A percentile compares a stretch with the other conserved stretches of the same genome.
Evolutionary conservation across 1,139 yeast genomes (phyloP).

Genomic region (Taphrina communis): DNA sequence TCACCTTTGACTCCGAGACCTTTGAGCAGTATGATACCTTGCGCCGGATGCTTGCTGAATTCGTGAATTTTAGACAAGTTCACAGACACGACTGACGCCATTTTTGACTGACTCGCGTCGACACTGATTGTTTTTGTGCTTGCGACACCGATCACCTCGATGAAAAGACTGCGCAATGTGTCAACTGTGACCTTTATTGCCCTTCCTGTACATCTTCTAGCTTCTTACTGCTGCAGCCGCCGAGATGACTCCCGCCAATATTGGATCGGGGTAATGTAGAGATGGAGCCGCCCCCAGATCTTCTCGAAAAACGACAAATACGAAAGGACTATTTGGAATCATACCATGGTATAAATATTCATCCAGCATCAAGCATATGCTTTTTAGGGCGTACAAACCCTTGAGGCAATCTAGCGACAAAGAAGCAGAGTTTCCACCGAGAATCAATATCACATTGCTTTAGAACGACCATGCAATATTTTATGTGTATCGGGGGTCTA

Average conservation of each 20-base stretch:
- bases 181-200: neutral
- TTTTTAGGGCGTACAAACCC: too few species aligned
- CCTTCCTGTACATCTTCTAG: neutral
- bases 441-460: too few species aligned
- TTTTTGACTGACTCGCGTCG: neutral
- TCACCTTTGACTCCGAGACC: constrained; percentile 29
- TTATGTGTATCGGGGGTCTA: too few species aligned
- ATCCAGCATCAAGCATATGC: too few species aligned
- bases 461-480: too few species aligned
- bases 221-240: neutral
- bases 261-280: neutral
- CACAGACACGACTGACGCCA: constrained; percentile 23
- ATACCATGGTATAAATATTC: too few species aligned
- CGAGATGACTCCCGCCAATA: neutral
- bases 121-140: too few species aligned
- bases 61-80: constrained; percentile 3
- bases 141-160: too few species aligned
- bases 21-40: constrained; percentile 7
- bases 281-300: neutral
- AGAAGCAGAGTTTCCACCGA: too few species aligned
- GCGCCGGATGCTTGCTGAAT: constrained; percentile 25
- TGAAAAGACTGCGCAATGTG: too few species aligned
- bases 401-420: too few species aligned
- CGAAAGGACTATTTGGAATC: neutral
- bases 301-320: neutral